phyloP scores from a whole-genome alignment of 1,139 yeast species.

The Blastobotrys aristatus region DNA sequence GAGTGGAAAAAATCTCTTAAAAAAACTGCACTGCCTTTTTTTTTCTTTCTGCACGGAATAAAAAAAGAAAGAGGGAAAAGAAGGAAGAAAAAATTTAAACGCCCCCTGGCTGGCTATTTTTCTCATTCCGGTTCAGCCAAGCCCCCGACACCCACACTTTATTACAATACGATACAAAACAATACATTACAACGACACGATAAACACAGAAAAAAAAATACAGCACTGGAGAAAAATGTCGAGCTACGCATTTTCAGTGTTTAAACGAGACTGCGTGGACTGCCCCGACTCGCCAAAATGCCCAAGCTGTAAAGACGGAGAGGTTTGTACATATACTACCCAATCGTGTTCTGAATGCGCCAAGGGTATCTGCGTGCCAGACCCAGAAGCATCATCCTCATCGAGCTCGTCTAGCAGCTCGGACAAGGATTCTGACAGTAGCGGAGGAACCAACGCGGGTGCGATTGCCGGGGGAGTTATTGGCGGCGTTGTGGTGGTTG shows the following conservation, averaged over 20 bases:
- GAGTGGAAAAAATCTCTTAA: too few relatives aligned
- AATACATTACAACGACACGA: too few relatives aligned
- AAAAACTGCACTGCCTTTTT: too few relatives aligned
- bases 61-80: too few relatives aligned
- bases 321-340: constrained; percentile 28
- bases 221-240: too few relatives aligned
- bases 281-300: constrained; percentile 24
- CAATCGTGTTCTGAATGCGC: constrained; percentile 33
- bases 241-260: not conserved
- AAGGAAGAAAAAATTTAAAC: too few relatives aligned
- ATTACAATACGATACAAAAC: too few relatives aligned
- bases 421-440: not conserved
- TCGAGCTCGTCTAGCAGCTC: constrained; percentile 6
- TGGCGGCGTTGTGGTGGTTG: constrained; percentile 34
- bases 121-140: too few relatives aligned
- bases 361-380: constrained; percentile 22
- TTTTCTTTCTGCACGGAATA: too few relatives aligned
- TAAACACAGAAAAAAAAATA: too few relatives aligned
- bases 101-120: too few relatives aligned
- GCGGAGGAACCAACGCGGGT: constrained; percentile 25
- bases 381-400: constrained; percentile 12
- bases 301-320: constrained; percentile 28
- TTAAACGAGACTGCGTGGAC: constrained; percentile 20
- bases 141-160: too few relatives aligned
- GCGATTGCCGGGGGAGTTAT: constrained; percentile 39